phyloP scores from a whole-genome alignment of 805 yeast genomes.

The Wickerhamomyces bisporus region DNA sequence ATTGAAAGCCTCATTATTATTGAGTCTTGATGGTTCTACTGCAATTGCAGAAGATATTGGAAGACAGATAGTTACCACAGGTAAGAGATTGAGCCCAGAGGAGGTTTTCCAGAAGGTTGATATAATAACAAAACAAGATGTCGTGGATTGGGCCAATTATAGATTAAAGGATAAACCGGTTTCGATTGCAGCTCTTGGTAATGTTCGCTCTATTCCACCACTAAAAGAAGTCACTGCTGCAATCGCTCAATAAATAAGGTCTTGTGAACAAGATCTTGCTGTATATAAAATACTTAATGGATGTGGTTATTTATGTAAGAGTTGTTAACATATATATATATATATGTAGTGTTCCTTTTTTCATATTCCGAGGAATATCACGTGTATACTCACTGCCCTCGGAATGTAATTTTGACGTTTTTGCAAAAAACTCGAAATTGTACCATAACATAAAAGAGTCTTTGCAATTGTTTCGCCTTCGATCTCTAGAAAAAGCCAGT shows the following conservation, averaged over 20 bases:
- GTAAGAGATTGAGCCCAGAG: constrained; percentile 47
- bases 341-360: no score
- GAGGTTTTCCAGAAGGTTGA: constrained; percentile 60
- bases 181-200: constrained; percentile 90
- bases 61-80: constrained; percentile 93
- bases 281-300: no score
- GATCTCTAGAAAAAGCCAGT: no score
- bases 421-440: no score
- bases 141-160: constrained; percentile 83
- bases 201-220: constrained; percentile 65
- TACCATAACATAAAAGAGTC: no score
- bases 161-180: constrained; percentile 72
- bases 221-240: constrained; percentile 52
- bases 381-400: no score
- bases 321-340: no score
- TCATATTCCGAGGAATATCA: no score
- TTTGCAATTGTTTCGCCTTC: no score
- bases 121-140: constrained; percentile 70
- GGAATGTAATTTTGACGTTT: no score
- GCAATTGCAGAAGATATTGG: constrained; percentile 98
- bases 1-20: constrained; percentile 82
- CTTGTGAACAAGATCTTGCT: no score
- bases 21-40: constrained; percentile 91
- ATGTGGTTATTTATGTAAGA: no score
- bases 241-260: constrained; percentile 10